Evolutionary conservation across 805 yeast genomes (phyloP).

Genomic region (Yarrowia sp.): DNA sequence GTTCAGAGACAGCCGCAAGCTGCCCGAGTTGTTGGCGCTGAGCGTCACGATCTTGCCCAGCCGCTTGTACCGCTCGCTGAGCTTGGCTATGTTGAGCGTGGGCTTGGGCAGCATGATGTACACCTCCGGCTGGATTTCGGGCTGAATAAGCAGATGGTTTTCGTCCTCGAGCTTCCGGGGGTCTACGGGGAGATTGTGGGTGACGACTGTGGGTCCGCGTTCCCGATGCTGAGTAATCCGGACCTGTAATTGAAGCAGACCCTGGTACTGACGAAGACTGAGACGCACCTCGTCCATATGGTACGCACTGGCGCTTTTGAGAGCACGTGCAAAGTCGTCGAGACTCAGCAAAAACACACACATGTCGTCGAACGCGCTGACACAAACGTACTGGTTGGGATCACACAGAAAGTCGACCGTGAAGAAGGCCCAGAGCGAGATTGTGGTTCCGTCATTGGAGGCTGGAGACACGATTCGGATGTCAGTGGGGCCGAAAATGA

Average conservation of each 20-base stretch:
- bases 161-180: slow-evolving; percentile 12
- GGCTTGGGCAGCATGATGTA: slow-evolving; percentile 30
- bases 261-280: slow-evolving; percentile 6
- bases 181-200: slow-evolving; percentile 10
- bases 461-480: slow-evolving; percentile 24
- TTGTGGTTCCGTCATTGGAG: slow-evolving; percentile 25
- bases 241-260: slow-evolving; percentile 4
- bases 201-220: slow-evolving; percentile 5
- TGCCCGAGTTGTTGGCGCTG: slow-evolving; percentile 7
- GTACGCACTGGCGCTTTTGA: slow-evolving; percentile 22
- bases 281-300: slow-evolving; percentile 25
- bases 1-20: not conserved
- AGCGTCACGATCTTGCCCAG: not conserved
- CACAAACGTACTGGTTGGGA: slow-evolving; percentile 18
- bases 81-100: slow-evolving; percentile 11
- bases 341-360: slow-evolving; percentile 26
- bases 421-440: slow-evolving; percentile 17
- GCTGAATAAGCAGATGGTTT: slow-evolving; percentile 7
- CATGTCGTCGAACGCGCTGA: slow-evolving; percentile 14
- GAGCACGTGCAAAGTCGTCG: slow-evolving; percentile 28
- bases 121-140: slow-evolving; percentile 12
- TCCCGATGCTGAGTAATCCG: slow-evolving; percentile 5
- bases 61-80: slow-evolving; percentile 26
- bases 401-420: slow-evolving; percentile 16
- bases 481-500: slow-evolving; percentile 11